phyloP scores from a whole-genome alignment of 2,329 filamentous ascomycete genomes.

The Rhexocercosporidium sp. region DNA sequence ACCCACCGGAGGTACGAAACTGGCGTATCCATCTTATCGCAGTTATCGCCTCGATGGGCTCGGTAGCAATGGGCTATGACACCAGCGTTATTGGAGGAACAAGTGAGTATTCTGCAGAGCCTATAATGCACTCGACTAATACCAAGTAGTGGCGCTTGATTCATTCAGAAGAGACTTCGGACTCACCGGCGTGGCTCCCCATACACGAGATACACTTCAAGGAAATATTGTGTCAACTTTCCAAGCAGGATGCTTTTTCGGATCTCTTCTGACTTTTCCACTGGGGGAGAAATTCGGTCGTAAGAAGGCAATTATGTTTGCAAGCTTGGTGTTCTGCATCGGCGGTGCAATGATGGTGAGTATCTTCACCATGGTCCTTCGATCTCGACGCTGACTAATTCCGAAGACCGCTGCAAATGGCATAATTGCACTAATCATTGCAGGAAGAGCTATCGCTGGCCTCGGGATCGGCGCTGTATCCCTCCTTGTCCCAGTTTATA shows the following conservation, averaged over 20 bases:
- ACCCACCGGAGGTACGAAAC: constrained; percentile 6
- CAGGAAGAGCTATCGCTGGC: constrained; percentile 64
- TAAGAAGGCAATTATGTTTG: constrained; percentile 47
- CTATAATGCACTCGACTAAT: neutral
- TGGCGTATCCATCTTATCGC: constrained; percentile 10
- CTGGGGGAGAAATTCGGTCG: constrained; percentile 49
- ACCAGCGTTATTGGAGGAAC: constrained; percentile 12
- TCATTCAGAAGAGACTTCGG: constrained; percentile 51
- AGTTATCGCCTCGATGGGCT: constrained; percentile 10
- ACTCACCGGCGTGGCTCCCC: constrained; percentile 49
- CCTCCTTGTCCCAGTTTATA: constrained; percentile 48
- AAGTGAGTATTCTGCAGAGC: neutral
- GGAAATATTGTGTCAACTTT: constrained; percentile 44
- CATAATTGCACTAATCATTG: constrained; percentile 45
- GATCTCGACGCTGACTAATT: neutral
- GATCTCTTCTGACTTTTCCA: constrained; percentile 41
- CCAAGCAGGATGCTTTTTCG: constrained; percentile 41
- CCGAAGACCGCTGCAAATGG: constrained; percentile 32
- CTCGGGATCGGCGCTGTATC: constrained; percentile 62
- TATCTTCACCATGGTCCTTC: neutral
- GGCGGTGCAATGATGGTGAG: constrained; percentile 28
- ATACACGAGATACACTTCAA: constrained; percentile 53
- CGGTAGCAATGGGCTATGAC: constrained; percentile 11
- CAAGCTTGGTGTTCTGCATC: constrained; percentile 44
- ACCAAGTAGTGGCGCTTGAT: constrained; percentile 48